phyloP scores from a whole-genome alignment of 2,329 filamentous ascomycete species.

The Pyrenophora tritici-repentis region DNA sequence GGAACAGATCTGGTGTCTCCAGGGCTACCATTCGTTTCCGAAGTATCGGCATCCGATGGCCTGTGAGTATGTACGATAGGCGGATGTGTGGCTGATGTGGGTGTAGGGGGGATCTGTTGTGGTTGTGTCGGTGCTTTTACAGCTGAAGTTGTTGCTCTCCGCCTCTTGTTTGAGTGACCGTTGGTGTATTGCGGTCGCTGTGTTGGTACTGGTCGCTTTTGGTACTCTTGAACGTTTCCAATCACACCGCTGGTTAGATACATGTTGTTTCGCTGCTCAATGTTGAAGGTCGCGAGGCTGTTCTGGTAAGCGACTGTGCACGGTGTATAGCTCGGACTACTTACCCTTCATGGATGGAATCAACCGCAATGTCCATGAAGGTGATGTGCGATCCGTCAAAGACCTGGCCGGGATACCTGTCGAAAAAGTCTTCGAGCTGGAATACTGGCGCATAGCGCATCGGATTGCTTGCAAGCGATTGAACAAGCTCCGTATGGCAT shows the following conservation, averaged over 20 bases:
- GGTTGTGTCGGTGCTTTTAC: conserved; percentile 27
- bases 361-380: conserved; percentile 68
- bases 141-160: conserved; percentile 39
- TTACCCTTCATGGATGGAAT: conserved; percentile 64
- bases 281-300: conserved; percentile 43
- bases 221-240: conserved; percentile 31
- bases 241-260: conserved; percentile 41
- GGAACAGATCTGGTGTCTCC: conserved; percentile 26
- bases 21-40: conserved; percentile 32
- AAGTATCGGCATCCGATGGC: conserved; percentile 30
- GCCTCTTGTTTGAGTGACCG: conserved; percentile 42
- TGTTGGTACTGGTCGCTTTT: conserved; percentile 31
- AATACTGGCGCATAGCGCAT: conserved; percentile 80
- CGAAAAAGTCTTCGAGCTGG: conserved; percentile 86
- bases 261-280: conserved; percentile 46
- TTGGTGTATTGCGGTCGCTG: conserved; percentile 35
- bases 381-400: conserved; percentile 78
- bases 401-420: conserved; percentile 72
- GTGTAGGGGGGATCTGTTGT: conserved; percentile 34
- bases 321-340: not conserved
- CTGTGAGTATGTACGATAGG: conserved; percentile 22
- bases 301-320: conserved; percentile 15
- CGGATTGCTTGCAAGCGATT: conserved; percentile 68
- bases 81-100: conserved; percentile 39
- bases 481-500: conserved; percentile 80